Evolutionary conservation across 106 monocot genomes (phyloP).

Genomic region (Cymbidium sinense): DNA sequence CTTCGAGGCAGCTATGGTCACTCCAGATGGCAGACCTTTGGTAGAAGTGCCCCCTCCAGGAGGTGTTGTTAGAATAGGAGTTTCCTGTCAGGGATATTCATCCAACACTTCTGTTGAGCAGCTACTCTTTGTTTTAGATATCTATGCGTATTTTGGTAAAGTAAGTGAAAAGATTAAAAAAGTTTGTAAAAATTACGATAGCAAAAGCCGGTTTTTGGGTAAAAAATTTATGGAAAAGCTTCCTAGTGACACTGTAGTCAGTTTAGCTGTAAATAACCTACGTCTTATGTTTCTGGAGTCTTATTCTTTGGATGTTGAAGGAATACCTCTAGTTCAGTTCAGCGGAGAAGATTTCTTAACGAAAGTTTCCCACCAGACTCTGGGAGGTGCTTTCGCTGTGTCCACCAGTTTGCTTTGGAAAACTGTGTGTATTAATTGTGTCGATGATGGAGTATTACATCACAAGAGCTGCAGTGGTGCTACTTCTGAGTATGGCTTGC

Average conservation of each 20-base stretch:
- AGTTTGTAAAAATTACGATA: slow-evolving; percentile 36
- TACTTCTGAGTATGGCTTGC: slow-evolving; percentile 10
- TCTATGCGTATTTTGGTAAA: slow-evolving; percentile 79
- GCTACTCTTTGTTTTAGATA: slow-evolving; percentile 82
- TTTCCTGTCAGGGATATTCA: slow-evolving; percentile 60
- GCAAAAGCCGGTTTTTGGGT: slow-evolving; percentile 20
- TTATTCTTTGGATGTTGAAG: slow-evolving; percentile 30
- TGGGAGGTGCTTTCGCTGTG: slow-evolving; percentile 97
- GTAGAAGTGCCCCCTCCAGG: slow-evolving; percentile 81
- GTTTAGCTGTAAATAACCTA: slow-evolving; percentile 49
- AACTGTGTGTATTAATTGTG: slow-evolving; percentile 61
- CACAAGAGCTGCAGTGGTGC: slow-evolving; percentile 21
- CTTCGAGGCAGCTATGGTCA: slow-evolving; percentile 96
- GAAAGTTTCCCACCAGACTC: slow-evolving; percentile 76
- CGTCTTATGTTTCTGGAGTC: slow-evolving; percentile 74
- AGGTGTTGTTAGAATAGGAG: slow-evolving; percentile 88
- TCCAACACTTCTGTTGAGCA: slow-evolving; percentile 95
- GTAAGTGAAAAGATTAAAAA: slow-evolving; percentile 75
- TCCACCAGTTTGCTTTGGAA: slow-evolving; percentile 72
- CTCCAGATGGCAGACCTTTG: slow-evolving; percentile 82
- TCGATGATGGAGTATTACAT: slow-evolving; percentile 37
- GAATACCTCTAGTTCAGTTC: slow-evolving; percentile 78
- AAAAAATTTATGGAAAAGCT: slow-evolving; percentile 53
- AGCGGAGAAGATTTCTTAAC: slow-evolving; percentile 62
- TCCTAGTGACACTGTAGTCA: slow-evolving; percentile 92